Conservation (phyloP, 495 filamentous ascomycete genomes). For the Trichoderma reesei region DNA sequence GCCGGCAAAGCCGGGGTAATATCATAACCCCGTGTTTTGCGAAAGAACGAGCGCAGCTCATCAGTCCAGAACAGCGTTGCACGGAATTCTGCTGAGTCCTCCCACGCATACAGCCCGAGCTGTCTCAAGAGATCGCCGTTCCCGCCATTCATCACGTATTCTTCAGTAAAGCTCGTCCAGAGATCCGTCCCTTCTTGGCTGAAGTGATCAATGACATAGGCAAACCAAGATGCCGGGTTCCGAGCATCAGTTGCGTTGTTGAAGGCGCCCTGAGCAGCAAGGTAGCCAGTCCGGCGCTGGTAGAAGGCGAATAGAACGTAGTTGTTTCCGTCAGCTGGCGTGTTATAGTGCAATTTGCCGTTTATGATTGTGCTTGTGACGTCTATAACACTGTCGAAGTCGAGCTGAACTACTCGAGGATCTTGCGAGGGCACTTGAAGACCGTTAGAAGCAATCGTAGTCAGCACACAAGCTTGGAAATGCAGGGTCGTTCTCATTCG, state of each 20-base stretch:
- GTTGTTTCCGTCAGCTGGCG: constrained; percentile 5
- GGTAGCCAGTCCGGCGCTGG: constrained; percentile 6
- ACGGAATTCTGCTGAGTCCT: constrained; percentile 8
- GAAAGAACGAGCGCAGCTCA: not conserved
- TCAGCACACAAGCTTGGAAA: not conserved
- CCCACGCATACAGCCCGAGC: constrained; percentile 8
- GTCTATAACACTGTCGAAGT: not conserved
- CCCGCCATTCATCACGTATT: constrained; percentile 10
- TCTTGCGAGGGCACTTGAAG: not conserved
- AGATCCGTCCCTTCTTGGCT: constrained; percentile 10
- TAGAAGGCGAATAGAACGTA: constrained; percentile 9
- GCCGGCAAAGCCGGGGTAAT: constrained; percentile 2
- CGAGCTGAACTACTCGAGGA: not conserved
- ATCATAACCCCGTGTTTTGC: constrained; percentile 5
- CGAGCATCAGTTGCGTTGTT: not conserved
- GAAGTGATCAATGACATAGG: constrained; percentile 9
- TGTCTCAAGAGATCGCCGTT: constrained; percentile 7
- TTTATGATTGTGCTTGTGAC: not conserved
- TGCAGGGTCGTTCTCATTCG: too few species aligned
- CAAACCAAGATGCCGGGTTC: constrained; percentile 10
- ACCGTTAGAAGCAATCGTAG: not conserved
- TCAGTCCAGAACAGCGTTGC: constrained; percentile 10
- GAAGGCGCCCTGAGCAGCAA: constrained; percentile 9
- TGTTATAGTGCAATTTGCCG: not conserved
- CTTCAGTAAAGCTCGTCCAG: constrained; percentile 7